A percentile compares a stretch with the other conserved stretches of the same genome.
Conservation (phyloP, 306 rosid genomes). For the Inga laurina region DNA sequence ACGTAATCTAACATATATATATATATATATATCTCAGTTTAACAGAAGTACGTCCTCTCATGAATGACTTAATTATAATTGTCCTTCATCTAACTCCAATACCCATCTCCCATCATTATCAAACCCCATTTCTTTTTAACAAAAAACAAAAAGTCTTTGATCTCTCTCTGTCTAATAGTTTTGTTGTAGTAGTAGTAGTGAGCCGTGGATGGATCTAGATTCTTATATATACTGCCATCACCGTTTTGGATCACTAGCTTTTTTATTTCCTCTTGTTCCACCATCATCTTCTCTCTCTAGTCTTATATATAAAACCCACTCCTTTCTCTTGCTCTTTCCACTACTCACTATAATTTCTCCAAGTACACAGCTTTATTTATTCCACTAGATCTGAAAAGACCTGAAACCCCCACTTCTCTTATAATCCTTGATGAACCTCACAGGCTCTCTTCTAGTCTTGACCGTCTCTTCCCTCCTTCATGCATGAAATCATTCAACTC, state of each 20-base stretch:
- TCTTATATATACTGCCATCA: constrained; percentile 38
- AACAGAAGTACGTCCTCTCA: neutral
- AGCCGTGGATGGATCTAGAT: constrained; percentile 23
- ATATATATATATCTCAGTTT: neutral
- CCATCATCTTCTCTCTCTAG: constrained; percentile 6
- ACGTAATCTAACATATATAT: neutral
- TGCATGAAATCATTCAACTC: constrained; percentile 68
- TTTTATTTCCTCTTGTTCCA: constrained; percentile 9
- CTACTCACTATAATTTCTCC: constrained; percentile 3
- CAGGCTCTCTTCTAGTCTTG: constrained; percentile 59
- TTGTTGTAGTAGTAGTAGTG: constrained; percentile 3
- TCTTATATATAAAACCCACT: neutral
- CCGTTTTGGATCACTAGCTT: constrained; percentile 44
- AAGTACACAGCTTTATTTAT: constrained; percentile 29
- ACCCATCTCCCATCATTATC: constrained; percentile 31
- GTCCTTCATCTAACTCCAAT: constrained; percentile 33
- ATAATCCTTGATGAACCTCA: constrained; percentile 66
- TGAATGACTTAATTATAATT: constrained; percentile 10
- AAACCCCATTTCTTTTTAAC: neutral
- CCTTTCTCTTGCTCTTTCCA: constrained; percentile 33
- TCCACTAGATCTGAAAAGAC: constrained; percentile 46
- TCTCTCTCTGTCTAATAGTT: constrained; percentile 26
- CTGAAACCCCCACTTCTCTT: constrained; percentile 34
- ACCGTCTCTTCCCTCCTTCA: constrained; percentile 30
- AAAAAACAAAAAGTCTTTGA: neutral